Conservation (phyloP, 2,329 filamentous ascomycete species). For the Remersonia thermophila region DNA sequence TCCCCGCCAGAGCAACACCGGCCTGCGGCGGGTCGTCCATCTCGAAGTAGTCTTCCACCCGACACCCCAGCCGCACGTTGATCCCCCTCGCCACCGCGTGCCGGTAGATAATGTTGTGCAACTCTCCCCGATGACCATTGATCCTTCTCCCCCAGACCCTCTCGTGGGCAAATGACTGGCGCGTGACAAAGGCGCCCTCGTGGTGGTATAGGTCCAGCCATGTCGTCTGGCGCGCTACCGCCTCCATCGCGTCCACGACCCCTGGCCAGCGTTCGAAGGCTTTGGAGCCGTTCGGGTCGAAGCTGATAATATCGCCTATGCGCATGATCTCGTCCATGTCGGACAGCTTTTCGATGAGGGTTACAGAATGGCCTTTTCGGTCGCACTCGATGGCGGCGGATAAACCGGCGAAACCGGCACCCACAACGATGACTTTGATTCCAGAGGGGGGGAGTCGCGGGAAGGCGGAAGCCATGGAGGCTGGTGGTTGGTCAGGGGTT, state of each 20-base stretch:
- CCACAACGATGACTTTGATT: constrained; percentile 36
- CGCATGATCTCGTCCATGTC: constrained; percentile 30
- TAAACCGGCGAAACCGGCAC: constrained; percentile 45
- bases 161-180: constrained; percentile 25
- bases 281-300: constrained; percentile 41
- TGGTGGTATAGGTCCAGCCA: constrained; percentile 31
- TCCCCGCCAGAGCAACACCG: constrained; percentile 28
- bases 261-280: constrained; percentile 45
- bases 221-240: constrained; percentile 35
- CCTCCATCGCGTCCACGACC: constrained; percentile 36
- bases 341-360: constrained; percentile 31
- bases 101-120: constrained; percentile 39
- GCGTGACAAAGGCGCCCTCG: constrained; percentile 37
- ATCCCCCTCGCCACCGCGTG: constrained; percentile 38
- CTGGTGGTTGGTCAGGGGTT: not conserved
- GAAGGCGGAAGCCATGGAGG: not conserved
- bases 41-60: constrained; percentile 37
- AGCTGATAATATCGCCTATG: constrained; percentile 44
- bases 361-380: constrained; percentile 39
- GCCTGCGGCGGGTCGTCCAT: constrained; percentile 23
- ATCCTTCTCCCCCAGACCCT: constrained; percentile 33
- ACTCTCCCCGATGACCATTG: constrained; percentile 41
- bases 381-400: constrained; percentile 47
- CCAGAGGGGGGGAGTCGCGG: constrained; percentile 22
- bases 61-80: constrained; percentile 32